phyloP scores from a whole-genome alignment of 192 early-diverging fungal genomes.

The Coemansia sp. region DNA sequence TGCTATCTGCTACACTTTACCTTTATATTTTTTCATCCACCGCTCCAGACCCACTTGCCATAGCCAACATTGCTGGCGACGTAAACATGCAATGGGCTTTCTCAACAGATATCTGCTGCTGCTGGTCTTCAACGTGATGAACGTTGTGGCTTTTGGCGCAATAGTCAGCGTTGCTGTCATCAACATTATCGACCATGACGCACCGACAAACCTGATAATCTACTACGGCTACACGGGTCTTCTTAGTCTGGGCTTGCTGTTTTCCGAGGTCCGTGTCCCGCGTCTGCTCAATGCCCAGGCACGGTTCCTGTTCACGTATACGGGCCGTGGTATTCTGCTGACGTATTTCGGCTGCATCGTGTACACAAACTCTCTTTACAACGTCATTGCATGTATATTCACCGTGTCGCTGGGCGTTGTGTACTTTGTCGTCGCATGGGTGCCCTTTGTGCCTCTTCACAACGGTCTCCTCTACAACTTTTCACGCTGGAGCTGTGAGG shows the following conservation, averaged over 20 bases:
- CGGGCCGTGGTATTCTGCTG: slow-evolving; percentile 58
- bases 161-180: slow-evolving; percentile 44
- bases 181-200: slow-evolving; percentile 39
- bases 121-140: slow-evolving; percentile 52
- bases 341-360: slow-evolving; percentile 65
- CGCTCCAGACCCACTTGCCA: background rate
- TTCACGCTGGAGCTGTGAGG: slow-evolving; percentile 36
- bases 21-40: background rate
- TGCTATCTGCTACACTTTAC: background rate
- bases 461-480: slow-evolving; percentile 50
- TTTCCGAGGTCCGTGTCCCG: slow-evolving; percentile 56
- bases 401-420: slow-evolving; percentile 55
- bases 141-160: slow-evolving; percentile 39
- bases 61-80: background rate
- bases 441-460: slow-evolving; percentile 41
- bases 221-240: slow-evolving; percentile 56
- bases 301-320: slow-evolving; percentile 58
- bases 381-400: slow-evolving; percentile 55
- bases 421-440: slow-evolving; percentile 58
- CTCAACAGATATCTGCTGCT: slow-evolving; percentile 51
- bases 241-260: slow-evolving; percentile 44
- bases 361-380: slow-evolving; percentile 42
- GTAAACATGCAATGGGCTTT: slow-evolving; percentile 37
- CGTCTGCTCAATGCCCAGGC: slow-evolving; percentile 52
- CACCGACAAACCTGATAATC: slow-evolving; percentile 54